A percentile compares a stretch with the other conserved stretches of the same genome.
Evolutionary conservation across 306 rosid genomes (phyloP).

Genomic region (Senna tora): DNA sequence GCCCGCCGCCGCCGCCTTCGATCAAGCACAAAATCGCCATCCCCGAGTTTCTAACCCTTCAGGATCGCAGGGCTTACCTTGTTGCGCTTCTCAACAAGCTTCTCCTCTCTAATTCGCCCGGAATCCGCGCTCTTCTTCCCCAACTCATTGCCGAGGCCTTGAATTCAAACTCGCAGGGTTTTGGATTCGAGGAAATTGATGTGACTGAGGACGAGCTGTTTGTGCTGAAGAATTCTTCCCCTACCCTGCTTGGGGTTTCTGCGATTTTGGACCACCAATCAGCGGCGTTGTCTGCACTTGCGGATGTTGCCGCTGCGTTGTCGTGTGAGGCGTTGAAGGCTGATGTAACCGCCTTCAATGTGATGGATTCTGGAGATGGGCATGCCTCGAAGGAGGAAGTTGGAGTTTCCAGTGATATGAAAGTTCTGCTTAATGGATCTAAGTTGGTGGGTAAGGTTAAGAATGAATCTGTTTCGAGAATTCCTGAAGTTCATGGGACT

Average conservation of each 20-base stretch:
- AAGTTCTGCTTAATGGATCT: conserved; percentile 77
- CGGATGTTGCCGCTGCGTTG: conserved; percentile 66
- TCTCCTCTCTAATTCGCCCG: conserved; percentile 43
- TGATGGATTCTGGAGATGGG: conserved; percentile 84
- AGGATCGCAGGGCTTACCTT: conserved; percentile 58
- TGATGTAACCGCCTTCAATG: conserved; percentile 57
- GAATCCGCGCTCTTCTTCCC: conserved; percentile 47
- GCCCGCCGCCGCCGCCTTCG: conserved; percentile 32
- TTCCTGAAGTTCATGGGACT: conserved; percentile 65
- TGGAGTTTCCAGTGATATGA: conserved; percentile 74
- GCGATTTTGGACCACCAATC: conserved; percentile 68
- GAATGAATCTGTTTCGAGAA: conserved; percentile 40
- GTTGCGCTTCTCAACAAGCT: conserved; percentile 73
- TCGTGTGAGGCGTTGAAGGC: conserved; percentile 87
- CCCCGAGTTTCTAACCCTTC: conserved; percentile 47
- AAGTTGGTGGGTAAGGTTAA: conserved; percentile 73
- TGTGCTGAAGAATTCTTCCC: conserved; percentile 39
- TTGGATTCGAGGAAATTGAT: conserved; percentile 39
- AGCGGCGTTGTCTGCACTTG: conserved; percentile 51
- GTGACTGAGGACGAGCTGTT: conserved; percentile 57
- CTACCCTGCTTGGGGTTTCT: conserved; percentile 50
- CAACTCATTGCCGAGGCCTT: conserved; percentile 50
- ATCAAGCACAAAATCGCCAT: conserved; percentile 39
- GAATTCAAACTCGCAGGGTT: conserved; percentile 34
- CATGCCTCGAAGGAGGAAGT: conserved; percentile 67